phyloP scores from a whole-genome alignment of 1,139 yeast genomes.

The Geotrichum phurueaensis region DNA sequence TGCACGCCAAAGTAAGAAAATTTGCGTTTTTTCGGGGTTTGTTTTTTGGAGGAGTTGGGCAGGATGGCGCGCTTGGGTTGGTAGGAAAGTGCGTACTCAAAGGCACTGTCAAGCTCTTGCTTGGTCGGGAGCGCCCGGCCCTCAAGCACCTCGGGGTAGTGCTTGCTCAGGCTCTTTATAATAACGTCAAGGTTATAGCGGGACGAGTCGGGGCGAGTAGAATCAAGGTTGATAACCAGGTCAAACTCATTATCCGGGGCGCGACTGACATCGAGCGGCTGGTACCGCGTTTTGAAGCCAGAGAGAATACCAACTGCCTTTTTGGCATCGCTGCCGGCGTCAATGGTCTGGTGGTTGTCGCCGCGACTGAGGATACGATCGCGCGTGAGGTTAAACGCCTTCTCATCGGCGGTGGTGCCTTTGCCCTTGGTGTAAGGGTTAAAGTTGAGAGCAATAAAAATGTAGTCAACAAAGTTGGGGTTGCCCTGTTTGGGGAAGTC shows the following conservation, averaged over 20 bases:
- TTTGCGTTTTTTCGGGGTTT: slow-evolving; percentile 18
- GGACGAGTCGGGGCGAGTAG: slow-evolving; percentile 51
- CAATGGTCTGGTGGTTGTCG: slow-evolving; percentile 84
- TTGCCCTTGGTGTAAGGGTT: slow-evolving; percentile 33
- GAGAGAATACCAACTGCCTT: slow-evolving; percentile 58
- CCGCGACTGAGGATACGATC: slow-evolving; percentile 65
- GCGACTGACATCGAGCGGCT: slow-evolving; percentile 44
- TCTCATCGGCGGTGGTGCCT: slow-evolving; percentile 20
- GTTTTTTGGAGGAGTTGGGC: slow-evolving; percentile 19
- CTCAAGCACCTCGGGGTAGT: slow-evolving; percentile 46
- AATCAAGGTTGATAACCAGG: slow-evolving; percentile 44
- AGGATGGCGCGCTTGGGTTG: slow-evolving; percentile 23
- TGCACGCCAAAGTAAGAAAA: slow-evolving; percentile 41
- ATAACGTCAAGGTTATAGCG: slow-evolving; percentile 47
- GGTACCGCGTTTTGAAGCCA: slow-evolving; percentile 67
- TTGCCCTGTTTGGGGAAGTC: slow-evolving; percentile 32
- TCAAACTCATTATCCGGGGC: slow-evolving; percentile 70
- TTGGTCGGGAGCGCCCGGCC: slow-evolving; percentile 21
- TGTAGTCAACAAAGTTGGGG: slow-evolving; percentile 24
- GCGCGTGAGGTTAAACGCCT: slow-evolving; percentile 43
- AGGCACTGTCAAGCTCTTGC: slow-evolving; percentile 27
- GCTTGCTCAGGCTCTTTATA: slow-evolving; percentile 36
- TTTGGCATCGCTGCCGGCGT: slow-evolving; percentile 44
- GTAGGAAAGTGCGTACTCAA: slow-evolving; percentile 27
- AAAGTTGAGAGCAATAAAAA: slow-evolving; percentile 65